Base-by-base conservation (phyloP, 2,329 filamentous ascomycete species). In the Pseudogymnoascus sp. region DNA sequence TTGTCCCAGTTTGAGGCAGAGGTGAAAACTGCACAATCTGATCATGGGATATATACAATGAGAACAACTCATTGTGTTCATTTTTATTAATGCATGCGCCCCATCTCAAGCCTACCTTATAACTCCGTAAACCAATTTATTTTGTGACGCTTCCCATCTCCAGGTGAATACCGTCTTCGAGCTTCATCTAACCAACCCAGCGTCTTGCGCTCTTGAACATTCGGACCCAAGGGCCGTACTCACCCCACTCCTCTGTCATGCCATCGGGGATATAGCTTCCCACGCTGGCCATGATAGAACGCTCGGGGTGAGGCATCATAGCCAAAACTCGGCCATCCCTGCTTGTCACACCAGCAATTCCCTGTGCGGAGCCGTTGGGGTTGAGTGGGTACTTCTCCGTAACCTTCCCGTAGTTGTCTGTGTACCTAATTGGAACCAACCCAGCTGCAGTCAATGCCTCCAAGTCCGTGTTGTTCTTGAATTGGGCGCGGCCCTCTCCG, bases 381-480 rank as follows among this genome's bases (percentile, higher is more conserved):
- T 97, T 97, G 77, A 82, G 89, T 0, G 95, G 95, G 73, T 97
- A 99, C 68, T 80, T 80, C 75, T 92, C 89, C 1, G 95, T 95
- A 2, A 87, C 85, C 62, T 84, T 79, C 25, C 86, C 82, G 67
- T 84, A 81, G 77, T 96, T 97, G 77, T 97, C 90, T 2, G 96
- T 85, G 72, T 96, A 99, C 61, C 90, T 84, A 65, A 97, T 77
- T 8, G 90, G 86, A 1, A 93, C 87, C 23, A 93, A 83, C 23
- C 88, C 88, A 59, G 86, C 79, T 40, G 83, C 80, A 59, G 86
- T 81, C 62, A 96, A 80, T 1, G 76, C 75, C 64, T 81, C 75
- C 16, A 83, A 75, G 60, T 78, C 77, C 14, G 80, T 78, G 9
- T 80, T 77, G n/a, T 80, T 80, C 2, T 79, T 74, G 74, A 93